Percentiles rank a stretch among this genome's conserved stretches.
Conservation (phyloP, 345 rosid species). For the Lumnitzera racemosa region DNA sequence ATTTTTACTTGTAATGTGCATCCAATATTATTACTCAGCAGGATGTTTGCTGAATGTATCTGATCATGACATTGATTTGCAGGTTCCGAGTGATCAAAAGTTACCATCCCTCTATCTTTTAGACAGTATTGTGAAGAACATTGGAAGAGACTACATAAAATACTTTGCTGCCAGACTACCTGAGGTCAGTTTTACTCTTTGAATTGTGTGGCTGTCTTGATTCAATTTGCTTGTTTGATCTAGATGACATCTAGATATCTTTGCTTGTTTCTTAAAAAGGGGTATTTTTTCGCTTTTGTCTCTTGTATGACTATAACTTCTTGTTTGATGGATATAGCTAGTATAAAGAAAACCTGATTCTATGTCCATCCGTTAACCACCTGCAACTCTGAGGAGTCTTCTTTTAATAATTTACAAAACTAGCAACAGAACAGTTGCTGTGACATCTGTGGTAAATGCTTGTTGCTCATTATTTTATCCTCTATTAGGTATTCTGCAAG, state of each 20-base stretch:
- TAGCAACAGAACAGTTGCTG: too few relatives aligned
- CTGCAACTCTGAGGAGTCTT: neutral
- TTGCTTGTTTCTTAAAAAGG: neutral
- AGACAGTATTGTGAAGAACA: constrained; percentile 99
- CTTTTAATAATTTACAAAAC: too few relatives aligned
- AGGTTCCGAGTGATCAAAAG: constrained; percentile 99
- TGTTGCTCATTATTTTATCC: constrained; percentile 2
- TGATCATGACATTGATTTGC: constrained; percentile 48
- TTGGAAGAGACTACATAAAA: constrained; percentile 87
- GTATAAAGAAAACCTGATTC: neutral
- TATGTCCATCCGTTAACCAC: constrained; percentile 1
- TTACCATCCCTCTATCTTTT: constrained; percentile 93
- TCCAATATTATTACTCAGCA: too few relatives aligned
- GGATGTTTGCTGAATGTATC: constrained; percentile 16
- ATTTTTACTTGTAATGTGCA: neutral
- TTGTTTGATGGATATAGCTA: too few relatives aligned
- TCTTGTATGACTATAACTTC: too few relatives aligned
- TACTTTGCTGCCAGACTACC: constrained; percentile 71
- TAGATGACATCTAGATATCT: neutral
- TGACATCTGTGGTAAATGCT: neutral
- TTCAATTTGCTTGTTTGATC: neutral
- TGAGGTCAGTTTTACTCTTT: constrained; percentile 53
- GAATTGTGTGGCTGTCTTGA: neutral
- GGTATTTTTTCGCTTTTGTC: neutral
- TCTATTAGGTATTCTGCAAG: constrained; percentile 74